Evolutionary conservation across 768 basidiomycete species (phyloP).

Genomic region (Coprinopsis strossmayeri): DNA sequence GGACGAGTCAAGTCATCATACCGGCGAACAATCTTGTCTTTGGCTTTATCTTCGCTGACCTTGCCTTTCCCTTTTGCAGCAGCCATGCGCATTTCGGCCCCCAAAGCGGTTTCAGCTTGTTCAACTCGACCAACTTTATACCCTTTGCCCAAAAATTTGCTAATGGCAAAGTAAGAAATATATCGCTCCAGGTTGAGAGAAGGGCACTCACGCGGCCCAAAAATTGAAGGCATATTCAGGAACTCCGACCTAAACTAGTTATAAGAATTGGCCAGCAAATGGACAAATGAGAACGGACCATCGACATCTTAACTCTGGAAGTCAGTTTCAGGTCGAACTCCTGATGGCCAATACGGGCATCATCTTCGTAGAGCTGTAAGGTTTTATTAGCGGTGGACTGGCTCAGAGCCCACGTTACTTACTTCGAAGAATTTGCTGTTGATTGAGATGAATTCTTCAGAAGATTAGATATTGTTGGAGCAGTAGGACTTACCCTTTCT

Average conservation of each 20-base stretch:
- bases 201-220: slow-evolving; percentile 71
- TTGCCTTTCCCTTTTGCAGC: slow-evolving; percentile 57
- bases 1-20: slow-evolving; percentile 18
- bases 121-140: slow-evolving; percentile 97
- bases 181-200: background rate
- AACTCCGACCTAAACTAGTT: slow-evolving; percentile 69
- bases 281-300: slow-evolving; percentile 50
- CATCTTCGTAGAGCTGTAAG: slow-evolving; percentile 83
- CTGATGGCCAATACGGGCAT: slow-evolving; percentile 87
- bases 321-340: slow-evolving; percentile 94
- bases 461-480: slow-evolving; percentile 3
- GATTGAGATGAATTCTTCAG: background rate
- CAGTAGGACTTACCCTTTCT: slow-evolving; percentile 70
- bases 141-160: slow-evolving; percentile 83
- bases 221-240: slow-evolving; percentile 92
- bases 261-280: background rate
- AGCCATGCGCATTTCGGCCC: slow-evolving; percentile 91
- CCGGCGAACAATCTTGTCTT: slow-evolving; percentile 88
- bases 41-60: slow-evolving; percentile 51
- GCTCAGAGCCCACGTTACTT: slow-evolving; percentile 10
- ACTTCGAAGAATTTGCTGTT: slow-evolving; percentile 77
- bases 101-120: slow-evolving; percentile 94
- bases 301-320: slow-evolving; percentile 95
- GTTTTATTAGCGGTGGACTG: background rate
- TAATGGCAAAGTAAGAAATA: slow-evolving; percentile 20